A percentile compares a stretch with the other conserved stretches of the same genome.
Evolutionary conservation across 768 basidiomycete genomes (phyloP).

Genomic region (Boletus insuetus): DNA sequence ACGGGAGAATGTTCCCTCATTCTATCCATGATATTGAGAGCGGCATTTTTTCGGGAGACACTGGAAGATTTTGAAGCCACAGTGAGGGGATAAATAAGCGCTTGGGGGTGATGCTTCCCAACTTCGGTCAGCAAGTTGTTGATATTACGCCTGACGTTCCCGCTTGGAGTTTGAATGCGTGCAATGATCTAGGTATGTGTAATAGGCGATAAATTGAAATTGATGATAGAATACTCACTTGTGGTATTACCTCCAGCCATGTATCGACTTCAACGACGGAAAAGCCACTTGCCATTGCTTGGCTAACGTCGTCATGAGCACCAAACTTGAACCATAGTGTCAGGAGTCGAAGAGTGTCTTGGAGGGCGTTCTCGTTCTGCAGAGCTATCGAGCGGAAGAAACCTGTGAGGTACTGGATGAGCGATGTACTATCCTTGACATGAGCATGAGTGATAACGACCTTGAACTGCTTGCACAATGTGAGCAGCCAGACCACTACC

Average conservation of each 20-base stretch:
- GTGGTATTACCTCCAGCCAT: conserved; percentile 98
- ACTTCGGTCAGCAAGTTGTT: conserved; percentile 86
- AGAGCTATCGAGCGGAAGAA: conserved; percentile 96
- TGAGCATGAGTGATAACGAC: conserved; percentile 34
- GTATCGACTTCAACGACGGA: conserved; percentile 91
- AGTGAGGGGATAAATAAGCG: conserved; percentile 91
- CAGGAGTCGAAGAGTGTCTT: conserved; percentile 89
- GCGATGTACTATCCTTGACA: conserved; percentile 2
- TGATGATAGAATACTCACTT: conserved; percentile 48
- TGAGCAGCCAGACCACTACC: conserved; percentile 69
- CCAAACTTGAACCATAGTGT: conserved; percentile 99
- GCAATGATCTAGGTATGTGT: conserved; percentile 77
- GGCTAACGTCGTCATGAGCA: conserved; percentile 81
- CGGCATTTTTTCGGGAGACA: conserved; percentile 73
- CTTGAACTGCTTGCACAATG: conserved; percentile 91
- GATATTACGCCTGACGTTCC: conserved; percentile 85
- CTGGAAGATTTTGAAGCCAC: conserved; percentile 97
- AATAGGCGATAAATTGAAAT: not conserved
- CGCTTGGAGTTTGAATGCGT: conserved; percentile 91
- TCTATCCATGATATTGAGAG: conserved; percentile 81
- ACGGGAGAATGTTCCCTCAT: conserved; percentile 89
- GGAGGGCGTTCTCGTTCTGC: conserved; percentile 85
- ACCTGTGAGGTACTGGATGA: conserved; percentile 41
- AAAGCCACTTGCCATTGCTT: conserved; percentile 86
- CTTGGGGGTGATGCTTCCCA: conserved; percentile 96